These are phyloP conservation scores for Arthrobotrys sphaeroides DNA, from an alignment of 2,329 filamentous ascomycete genomes.

Conservation along the genomic window DNA sequence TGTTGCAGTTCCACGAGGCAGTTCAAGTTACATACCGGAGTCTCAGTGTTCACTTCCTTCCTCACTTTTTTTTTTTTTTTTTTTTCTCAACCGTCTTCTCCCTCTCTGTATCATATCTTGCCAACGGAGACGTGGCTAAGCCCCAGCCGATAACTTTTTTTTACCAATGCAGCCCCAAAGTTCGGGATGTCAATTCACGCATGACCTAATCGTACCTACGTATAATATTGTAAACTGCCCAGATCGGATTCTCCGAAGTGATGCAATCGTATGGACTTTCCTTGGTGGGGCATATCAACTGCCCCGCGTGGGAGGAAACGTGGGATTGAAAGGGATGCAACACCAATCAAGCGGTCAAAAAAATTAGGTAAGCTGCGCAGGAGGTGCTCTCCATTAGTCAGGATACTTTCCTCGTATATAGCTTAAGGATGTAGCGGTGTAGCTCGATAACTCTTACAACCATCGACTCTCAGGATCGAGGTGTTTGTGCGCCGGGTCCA, in stretches of 20 bases:
- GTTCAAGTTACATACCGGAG: neutral
- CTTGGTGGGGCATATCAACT: constrained; percentile 12
- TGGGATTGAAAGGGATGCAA: neutral
- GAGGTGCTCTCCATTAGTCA: neutral
- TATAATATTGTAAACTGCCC: neutral
- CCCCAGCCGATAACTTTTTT: neutral
- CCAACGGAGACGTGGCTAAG: neutral
- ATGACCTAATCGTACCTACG: neutral
- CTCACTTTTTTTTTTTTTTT: neutral
- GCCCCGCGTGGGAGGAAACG: constrained; percentile 14
- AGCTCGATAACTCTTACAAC: neutral
- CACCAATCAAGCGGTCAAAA: neutral
- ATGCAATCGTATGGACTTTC: constrained; percentile 20
- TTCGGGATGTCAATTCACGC: neutral
- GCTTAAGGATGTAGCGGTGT: neutral
- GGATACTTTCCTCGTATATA: constrained; percentile 1
- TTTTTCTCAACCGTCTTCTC: too few species aligned
- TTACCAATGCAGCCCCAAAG: neutral
- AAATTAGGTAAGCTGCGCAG: constrained; percentile 18
- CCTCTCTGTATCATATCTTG: constrained; percentile 15
- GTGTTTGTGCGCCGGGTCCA: neutral
- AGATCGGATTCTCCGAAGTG: neutral
- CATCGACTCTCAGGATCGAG: neutral
- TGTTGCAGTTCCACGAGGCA: neutral
- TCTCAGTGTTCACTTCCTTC: neutral